Percentiles rank a stretch among this genome's conserved stretches.
Evolutionary conservation across 176 grass and related monocot species (phyloP).

Genomic region (Ampelocalamus luodianensis): DNA sequence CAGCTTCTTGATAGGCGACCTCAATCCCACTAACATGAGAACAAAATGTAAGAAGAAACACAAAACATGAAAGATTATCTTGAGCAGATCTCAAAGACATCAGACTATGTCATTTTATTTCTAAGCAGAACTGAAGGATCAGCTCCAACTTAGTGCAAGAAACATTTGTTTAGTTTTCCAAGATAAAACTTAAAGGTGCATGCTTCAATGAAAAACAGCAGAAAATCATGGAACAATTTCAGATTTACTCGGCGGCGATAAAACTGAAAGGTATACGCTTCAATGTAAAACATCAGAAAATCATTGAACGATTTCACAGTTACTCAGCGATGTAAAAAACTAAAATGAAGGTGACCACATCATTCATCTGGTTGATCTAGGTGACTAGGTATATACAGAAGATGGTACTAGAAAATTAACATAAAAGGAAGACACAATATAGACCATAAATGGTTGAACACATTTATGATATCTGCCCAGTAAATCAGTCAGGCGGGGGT

Average conservation of each 20-base stretch:
- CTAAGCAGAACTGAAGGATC: constrained; percentile 1
- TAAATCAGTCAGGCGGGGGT: neutral
- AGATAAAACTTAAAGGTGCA: constrained; percentile 21
- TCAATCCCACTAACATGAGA: constrained; percentile 74
- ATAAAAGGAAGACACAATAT: too few relatives aligned
- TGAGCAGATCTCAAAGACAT: constrained; percentile 10
- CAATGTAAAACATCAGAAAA: constrained; percentile 31
- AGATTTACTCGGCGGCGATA: neutral
- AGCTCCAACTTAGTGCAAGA: constrained; percentile 22
- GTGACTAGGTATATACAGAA: too few relatives aligned
- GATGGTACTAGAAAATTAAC: too few relatives aligned
- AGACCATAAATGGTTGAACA: too few relatives aligned
- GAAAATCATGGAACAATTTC: neutral
- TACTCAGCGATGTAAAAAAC: too few relatives aligned
- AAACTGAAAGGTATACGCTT: constrained; percentile 5
- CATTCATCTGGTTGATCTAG: too few relatives aligned
- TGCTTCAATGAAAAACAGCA: neutral
- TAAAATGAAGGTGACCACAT: too few relatives aligned
- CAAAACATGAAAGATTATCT: constrained; percentile 14
- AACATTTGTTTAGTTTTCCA: neutral
- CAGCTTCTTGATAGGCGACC: constrained; percentile 87
- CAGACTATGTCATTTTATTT: constrained; percentile 27
- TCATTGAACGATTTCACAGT: neutral
- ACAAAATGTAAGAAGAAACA: constrained; percentile 39
- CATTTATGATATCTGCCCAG: too few relatives aligned